A percentile compares a stretch with the other conserved stretches of the same genome.
phyloP scores from a whole-genome alignment of 768 basidiomycete species.

The Lactarius indigo region DNA sequence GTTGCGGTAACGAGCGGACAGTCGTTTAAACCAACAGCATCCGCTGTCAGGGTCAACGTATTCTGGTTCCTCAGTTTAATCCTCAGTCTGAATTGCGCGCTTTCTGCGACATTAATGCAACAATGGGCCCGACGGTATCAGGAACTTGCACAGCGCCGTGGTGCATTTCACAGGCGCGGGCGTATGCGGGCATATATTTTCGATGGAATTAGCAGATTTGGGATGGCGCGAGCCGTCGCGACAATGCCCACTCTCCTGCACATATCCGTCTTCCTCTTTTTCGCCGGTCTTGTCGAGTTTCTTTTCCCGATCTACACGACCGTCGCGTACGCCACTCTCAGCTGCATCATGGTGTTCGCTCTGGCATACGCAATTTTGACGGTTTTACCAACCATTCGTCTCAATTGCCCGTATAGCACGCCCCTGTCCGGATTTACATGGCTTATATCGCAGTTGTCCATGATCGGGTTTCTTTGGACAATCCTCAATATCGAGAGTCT shows the following conservation, averaged over 20 bases:
- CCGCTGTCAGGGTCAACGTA: conserved; percentile 5
- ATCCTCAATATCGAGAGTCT: not conserved
- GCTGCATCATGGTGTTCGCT: too few species aligned
- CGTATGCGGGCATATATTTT: not conserved
- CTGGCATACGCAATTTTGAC: not conserved
- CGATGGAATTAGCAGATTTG: not conserved
- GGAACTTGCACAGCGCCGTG: not conserved
- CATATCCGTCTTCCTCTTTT: too few species aligned
- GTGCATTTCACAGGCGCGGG: not conserved
- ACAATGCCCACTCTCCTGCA: conserved; percentile 5
- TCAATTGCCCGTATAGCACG: conserved; percentile 8
- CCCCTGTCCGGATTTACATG: conserved; percentile 3
- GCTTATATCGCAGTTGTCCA: conserved; percentile 1
- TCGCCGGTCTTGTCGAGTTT: too few species aligned
- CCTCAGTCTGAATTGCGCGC: too few species aligned
- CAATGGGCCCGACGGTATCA: too few species aligned
- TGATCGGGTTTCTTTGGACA: not conserved
- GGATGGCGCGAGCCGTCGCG: not conserved
- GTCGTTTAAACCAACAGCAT: not conserved
- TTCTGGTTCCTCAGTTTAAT: conserved; percentile 21
- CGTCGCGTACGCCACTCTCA: too few species aligned
- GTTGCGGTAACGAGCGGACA: not conserved
- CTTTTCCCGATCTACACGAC: too few species aligned
- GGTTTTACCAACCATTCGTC: not conserved
- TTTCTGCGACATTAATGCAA: too few species aligned